Base-by-base conservation (phyloP, 441 rosid species). In the Populus hybrid region DNA sequence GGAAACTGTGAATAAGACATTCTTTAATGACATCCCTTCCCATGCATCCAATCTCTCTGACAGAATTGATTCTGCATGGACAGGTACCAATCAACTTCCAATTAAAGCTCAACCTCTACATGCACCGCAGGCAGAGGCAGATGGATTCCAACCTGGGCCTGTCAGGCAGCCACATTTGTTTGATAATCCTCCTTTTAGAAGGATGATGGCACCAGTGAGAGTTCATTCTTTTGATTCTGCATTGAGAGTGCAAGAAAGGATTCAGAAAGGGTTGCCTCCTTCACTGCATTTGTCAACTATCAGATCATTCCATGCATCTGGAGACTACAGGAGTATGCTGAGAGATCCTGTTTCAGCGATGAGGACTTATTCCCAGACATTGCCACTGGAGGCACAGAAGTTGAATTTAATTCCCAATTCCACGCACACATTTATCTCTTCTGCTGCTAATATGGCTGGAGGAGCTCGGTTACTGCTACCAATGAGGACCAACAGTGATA, bases 1-100 rank as follows among this genome's bases (percentile, higher is more conserved):
- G 57, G 93, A 87, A 76, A 78, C 71, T 76, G 69, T n/a, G 75
- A 75, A 74, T 70, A 82, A 79, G 42, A 63, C 77, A 76, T 70
- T 72, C 53, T 70, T 19, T 2, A 83, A 75, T 34, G 77, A 78
- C 67, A 32, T 75, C 59, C 78, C 88, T 21, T 87, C 90, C 50
- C 84, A 89, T 66, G 85, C 80, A 24, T 88, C 98, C 34, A 85
- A 85, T 81, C 83, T 97, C 28, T 94, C 97, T 6, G 97, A 90
- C 81, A 88, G 90, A 83, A 97, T 97, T 81, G 99, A 97, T 86
- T 93, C 94, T 18, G 97, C 97, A 19, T 97, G 99, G 99, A 86
- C 90, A 0, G 98, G 99, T 65, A 92, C 94, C 32, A 90, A 88
- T 78, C 92, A 85, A 7, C 81, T 73, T 69, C 42, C 75, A 4